A percentile compares a stretch with the other conserved stretches of the same genome.
phyloP scores from a whole-genome alignment of 768 basidiomycete genomes.

The Hericium coralloides region DNA sequence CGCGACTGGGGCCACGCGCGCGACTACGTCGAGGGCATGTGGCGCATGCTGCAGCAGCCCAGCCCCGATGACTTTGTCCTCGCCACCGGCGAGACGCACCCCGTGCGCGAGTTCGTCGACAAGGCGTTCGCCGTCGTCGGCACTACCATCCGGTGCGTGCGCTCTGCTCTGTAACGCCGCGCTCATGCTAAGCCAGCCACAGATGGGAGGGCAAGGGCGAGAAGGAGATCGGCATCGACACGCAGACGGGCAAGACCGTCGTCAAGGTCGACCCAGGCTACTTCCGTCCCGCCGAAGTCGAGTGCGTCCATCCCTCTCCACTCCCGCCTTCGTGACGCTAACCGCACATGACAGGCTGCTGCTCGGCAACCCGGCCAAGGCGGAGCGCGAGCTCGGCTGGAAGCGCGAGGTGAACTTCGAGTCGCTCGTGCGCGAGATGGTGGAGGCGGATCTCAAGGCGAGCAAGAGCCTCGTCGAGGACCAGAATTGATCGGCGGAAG shows the following conservation, averaged over 20 bases:
- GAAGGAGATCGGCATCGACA: conserved; percentile 68
- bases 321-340: neutral
- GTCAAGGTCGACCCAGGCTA: conserved; percentile 84
- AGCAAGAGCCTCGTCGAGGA: conserved; percentile 71
- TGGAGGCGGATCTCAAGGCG: conserved; percentile 69
- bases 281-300: conserved; percentile 95
- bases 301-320: conserved; percentile 41
- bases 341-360: conserved; percentile 45
- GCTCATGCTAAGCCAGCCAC: conserved; percentile 6
- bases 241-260: conserved; percentile 57
- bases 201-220: conserved; percentile 78
- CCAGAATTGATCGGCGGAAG: conserved; percentile 47
- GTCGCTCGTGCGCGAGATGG: conserved; percentile 87
- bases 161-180: neutral
- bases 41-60: conserved; percentile 90
- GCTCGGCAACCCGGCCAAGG: conserved; percentile 83
- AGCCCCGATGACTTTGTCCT: conserved; percentile 84
- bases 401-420: conserved; percentile 81
- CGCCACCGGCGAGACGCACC: conserved; percentile 93
- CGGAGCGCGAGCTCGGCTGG: conserved; percentile 85
- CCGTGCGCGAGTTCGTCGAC: conserved; percentile 88
- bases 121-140: conserved; percentile 70
- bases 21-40: conserved; percentile 97
- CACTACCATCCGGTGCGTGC: conserved; percentile 51
- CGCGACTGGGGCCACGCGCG: conserved; percentile 97